Conservation (phyloP, 306 rosid species). For the Gleditsia sinensis region DNA sequence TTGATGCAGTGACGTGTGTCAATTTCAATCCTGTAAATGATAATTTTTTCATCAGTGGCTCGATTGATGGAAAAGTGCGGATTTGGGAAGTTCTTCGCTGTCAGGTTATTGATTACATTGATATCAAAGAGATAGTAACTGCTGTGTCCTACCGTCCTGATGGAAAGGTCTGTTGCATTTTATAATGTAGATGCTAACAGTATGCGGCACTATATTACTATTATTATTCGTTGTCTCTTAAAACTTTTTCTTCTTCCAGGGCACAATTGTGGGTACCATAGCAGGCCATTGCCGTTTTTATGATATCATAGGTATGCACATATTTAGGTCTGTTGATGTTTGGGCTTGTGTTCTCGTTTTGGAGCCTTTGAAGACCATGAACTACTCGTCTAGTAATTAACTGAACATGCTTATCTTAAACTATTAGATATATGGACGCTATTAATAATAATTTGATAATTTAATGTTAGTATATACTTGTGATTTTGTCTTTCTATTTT, state of each 20-base stretch:
- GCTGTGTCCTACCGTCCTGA: constrained; percentile 83
- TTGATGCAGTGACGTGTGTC: constrained; percentile 80
- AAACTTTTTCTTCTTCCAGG: constrained; percentile 52
- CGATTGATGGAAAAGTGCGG: constrained; percentile 95
- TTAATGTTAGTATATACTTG: constrained; percentile 13
- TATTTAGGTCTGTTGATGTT: constrained; percentile 17
- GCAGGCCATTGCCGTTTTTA: constrained; percentile 70
- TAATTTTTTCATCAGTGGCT: constrained; percentile 82
- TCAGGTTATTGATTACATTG: constrained; percentile 79
- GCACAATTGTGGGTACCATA: constrained; percentile 83
- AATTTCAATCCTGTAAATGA: constrained; percentile 79
- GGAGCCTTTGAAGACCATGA: constrained; percentile 16
- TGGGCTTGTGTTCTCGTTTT: constrained; percentile 10
- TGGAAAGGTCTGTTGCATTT: constrained; percentile 62
- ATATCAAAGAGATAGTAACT: constrained; percentile 80
- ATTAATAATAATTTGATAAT: not conserved
- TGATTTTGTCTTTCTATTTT: not conserved
- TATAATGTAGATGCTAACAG: not conserved
- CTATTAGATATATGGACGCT: not conserved
- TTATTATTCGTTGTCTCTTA: not conserved
- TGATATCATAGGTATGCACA: constrained; percentile 60
- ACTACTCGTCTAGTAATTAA: not conserved
- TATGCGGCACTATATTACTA: not conserved
- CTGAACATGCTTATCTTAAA: not conserved
- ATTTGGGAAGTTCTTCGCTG: constrained; percentile 82